Evolutionary conservation across 225 moss, liverwort and hornwort genomes (phyloP), one percentile per base, ranked within the genome.

Genomic region (Bryoerythrophyllum caledonicum): DNA sequence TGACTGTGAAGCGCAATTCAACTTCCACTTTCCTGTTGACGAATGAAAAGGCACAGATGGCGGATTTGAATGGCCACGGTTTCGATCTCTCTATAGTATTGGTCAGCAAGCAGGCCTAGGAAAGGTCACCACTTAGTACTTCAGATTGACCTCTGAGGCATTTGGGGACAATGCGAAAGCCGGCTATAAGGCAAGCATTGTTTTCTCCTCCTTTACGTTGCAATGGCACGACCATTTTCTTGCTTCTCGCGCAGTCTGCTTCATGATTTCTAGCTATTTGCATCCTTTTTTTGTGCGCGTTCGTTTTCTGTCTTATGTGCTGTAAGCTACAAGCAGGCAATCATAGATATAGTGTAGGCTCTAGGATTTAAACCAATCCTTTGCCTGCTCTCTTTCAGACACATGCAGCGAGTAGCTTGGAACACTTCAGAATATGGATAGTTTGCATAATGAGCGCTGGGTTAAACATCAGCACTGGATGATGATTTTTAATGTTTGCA

Each of bases 1-100:
- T 71, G 94, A 97, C 81, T 87, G 87, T 20, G 97, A 97, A 86
- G 89, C 90, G 15, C 94, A 94, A 72, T 93, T 97, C 57, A 94
- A 93, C 60, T 86, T 97, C 19, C 87, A 91, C 72, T 90, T 88
- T 65, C 90, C 94, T 44, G 79, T 85, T 21, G 90, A 88, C 79
- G 97, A 93, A 79, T 76, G 88, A 75, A 91, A 93, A 68, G 67
- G 82, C 59, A 76, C 86, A 40, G 91, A 88, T 62, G 82, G 89
- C 46, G 90, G 90, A 48, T 97, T 94, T 74, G 93, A 94, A 78
- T 87, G 97, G 52, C 97, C 97, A 26, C 94, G 82, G 81, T 81
- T 85, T 79, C 89, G 93, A 52, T 97, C 97, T 54, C 81, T 85
- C 16, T 97, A 93, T 72, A 93, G 84, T 65, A 69, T 89, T 44